These are phyloP conservation scores for Phaffia tasmanica DNA, from an alignment of 768 basidiomycete genomes.

Conservation along the genomic window DNA sequence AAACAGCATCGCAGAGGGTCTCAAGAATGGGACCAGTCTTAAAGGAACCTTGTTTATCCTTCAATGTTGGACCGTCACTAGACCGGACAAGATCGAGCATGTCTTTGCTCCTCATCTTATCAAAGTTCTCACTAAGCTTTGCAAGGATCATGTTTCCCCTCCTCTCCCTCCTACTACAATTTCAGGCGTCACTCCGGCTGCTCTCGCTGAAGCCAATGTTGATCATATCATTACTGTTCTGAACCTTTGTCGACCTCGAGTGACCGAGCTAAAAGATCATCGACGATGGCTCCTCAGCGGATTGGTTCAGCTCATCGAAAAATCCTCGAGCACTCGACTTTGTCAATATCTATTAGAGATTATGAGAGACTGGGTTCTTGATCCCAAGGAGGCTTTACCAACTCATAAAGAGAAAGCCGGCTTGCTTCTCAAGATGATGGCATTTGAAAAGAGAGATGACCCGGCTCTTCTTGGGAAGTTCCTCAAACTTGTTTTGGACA, in stretches of 20 bases:
- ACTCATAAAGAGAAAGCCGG: conserved; percentile 92
- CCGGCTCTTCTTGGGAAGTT: conserved; percentile 61
- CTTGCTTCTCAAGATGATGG: conserved; percentile 74
- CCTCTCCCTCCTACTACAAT: conserved; percentile 35
- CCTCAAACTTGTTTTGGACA: conserved; percentile 79
- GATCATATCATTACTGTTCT: conserved; percentile 56
- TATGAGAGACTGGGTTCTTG: conserved; percentile 78
- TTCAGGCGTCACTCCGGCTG: conserved; percentile 46
- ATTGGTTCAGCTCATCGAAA: conserved; percentile 71
- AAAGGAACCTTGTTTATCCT: conserved; percentile 78
- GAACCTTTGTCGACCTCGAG: conserved; percentile 69
- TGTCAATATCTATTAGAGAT: conserved; percentile 79
- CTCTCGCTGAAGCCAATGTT: conserved; percentile 48
- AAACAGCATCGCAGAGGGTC: conserved; percentile 24
- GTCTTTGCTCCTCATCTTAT: conserved; percentile 58
- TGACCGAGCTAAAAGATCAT: conserved; percentile 76
- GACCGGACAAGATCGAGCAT: conserved; percentile 70
- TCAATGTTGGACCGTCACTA: conserved; percentile 66
- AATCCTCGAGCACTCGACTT: conserved; percentile 66
- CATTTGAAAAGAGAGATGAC: conserved; percentile 49
- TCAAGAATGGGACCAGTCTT: conserved; percentile 42
- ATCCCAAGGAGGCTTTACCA: conserved; percentile 66
- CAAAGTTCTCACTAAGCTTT: conserved; percentile 70
- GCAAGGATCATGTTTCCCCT: conserved; percentile 68
- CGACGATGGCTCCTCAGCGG: conserved; percentile 66